These are phyloP conservation scores for Francoa sonchifolia DNA, from an alignment of 441 rosid species.

Conservation along the genomic window DNA sequence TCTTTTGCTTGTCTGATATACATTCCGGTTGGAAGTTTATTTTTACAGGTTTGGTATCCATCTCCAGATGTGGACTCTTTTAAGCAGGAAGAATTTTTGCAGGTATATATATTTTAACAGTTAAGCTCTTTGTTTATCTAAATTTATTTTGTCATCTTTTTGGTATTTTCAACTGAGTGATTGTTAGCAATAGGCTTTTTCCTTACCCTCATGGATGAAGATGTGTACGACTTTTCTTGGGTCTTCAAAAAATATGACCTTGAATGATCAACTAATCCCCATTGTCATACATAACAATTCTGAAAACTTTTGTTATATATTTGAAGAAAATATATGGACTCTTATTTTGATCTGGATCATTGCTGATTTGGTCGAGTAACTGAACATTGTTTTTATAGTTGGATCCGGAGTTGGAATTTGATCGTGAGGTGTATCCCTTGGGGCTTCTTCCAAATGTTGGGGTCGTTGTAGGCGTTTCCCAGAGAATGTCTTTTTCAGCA, in stretches of 20 bases:
- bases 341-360: constrained; percentile 11
- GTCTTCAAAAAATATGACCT: too few species aligned
- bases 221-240: too few species aligned
- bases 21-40: constrained; percentile 34
- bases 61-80: constrained; percentile 76
- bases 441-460: constrained; percentile 98
- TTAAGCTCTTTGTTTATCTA: not conserved
- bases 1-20: constrained; percentile 34
- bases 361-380: constrained; percentile 12
- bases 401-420: constrained; percentile 98
- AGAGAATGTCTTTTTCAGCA: constrained; percentile 91
- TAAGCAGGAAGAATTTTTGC: constrained; percentile 95
- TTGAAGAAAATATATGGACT: too few species aligned
- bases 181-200: too few species aligned
- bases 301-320: too few species aligned
- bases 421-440: constrained; percentile 90
- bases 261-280: too few species aligned
- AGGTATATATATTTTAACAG: constrained; percentile 35
- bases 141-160: constrained; percentile 2
- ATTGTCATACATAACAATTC: too few species aligned
- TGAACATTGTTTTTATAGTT: constrained; percentile 36
- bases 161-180: not conserved
- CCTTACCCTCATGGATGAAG: too few species aligned
- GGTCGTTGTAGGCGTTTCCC: constrained; percentile 92
- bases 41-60: constrained; percentile 98